Base-by-base conservation (phyloP, 805 yeast species). In the Nakazawaea ishiwadae region DNA sequence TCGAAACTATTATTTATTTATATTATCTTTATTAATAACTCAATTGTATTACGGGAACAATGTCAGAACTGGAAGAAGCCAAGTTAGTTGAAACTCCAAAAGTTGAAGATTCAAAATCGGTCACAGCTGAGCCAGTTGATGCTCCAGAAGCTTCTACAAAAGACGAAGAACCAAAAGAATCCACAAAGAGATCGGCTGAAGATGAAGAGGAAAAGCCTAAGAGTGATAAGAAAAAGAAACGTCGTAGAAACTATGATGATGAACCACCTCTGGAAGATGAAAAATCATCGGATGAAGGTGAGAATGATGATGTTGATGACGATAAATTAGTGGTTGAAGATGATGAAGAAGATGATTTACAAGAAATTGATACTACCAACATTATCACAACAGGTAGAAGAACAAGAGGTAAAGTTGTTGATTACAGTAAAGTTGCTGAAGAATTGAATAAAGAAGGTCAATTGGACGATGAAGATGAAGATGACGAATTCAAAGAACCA, bases 351-450 rank as follows among this genome's bases (percentile, higher is more conserved):
- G 95, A 85, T 52, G 91, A 84, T 52, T 68, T 87, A 49, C 71
- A 73, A 27, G 95, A 84, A 62, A 85, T 89, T 50, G 95, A 86
- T 55, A 70, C 83, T 30, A 67, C 88, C 30, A 90, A 89, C 63
- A 88, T 89, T 58, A 88, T 88, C 49, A 72, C 83, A n/a, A 65
- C 77, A 14, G 93, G 95, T 11, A 74, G 95, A 63, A 84, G 96
- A 69, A 89, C 96, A 6, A 77, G 97, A 51, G 95, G 96, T 12
- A 84, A 81, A 55, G 84, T 82, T 15, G 83, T 90, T 51, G 96
- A 89, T 63, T 89, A 84, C 60, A 70, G 78, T 44, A 82, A 85
- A 63, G 88, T 95, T 12, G 85, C 88, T 16, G 84, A 77, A 50
- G 76, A 84, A 56, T 62, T 86, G 52, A 79, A 75, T 40, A 65